Base-by-base conservation (phyloP, 2,329 filamentous ascomycete genomes). In the Fusarium xyrophilum region DNA sequence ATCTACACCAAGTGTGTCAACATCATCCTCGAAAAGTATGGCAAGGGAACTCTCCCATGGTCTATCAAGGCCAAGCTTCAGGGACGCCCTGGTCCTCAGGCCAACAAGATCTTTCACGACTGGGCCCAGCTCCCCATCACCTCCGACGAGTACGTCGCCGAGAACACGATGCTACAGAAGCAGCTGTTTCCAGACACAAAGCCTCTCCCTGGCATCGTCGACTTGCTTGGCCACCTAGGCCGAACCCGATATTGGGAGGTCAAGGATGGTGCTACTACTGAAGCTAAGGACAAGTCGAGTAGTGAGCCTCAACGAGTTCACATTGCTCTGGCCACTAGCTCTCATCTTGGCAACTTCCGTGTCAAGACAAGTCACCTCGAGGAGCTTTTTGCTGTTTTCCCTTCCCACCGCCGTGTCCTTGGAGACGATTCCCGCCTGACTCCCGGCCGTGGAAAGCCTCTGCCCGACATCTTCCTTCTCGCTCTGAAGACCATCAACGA, bases 401-500 rank as follows among this genome's bases (percentile, higher is more conserved):
- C 89, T 33, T 76, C 83, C 3, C 80, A 89, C n/a, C 88, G 92
- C 60, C 87, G 89, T 47, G 90, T 99, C 0, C 82, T 97, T 2
- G 96, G 96, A 14, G 96, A 99, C 75, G 95, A 99, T 77, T 76
- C 83, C 10, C 86, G 96, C 52, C 92, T 99, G 70, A 82, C 86
- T 1, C 79, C 85, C 6, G 95, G 95, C 0, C 83, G 93, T n/a
- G 96, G 96, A 15, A 99, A 99, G 80, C 96, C 96, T 0, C 86
- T 95, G 33, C 96, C 95, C 1, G 95, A 99, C 79, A 99, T 99
- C 71, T 98, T 97, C 79, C 81, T 96, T 12, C 83, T 98, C 2
- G 95, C 96, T 0, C 82, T 99, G 57, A 84, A 91, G 79, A 92
- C 89, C 6, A 90, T 99, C 77, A 99, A 99, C 79, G 86, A 87